Conservation (phyloP, 495 filamentous ascomycete species). For the Antarctomyces pellizariae region DNA sequence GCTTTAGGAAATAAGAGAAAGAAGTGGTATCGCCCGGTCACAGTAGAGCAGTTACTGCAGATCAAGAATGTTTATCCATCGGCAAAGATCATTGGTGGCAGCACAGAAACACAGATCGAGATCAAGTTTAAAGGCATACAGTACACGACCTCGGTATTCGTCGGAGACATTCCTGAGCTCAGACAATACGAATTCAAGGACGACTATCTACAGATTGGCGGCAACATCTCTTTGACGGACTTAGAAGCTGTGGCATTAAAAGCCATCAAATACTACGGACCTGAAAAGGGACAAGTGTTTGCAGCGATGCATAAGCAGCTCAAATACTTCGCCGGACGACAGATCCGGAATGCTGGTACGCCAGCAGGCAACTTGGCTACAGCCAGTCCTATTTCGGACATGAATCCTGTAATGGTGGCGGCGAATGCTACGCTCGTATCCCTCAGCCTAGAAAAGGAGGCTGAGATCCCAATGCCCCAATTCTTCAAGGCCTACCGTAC, state of each 20-base stretch:
- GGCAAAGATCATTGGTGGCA: constrained; percentile 87
- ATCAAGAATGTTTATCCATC: constrained; percentile 71
- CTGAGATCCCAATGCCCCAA: constrained; percentile 66
- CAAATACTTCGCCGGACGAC: constrained; percentile 81
- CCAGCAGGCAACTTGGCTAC: constrained; percentile 90
- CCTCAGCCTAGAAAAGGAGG: constrained; percentile 43
- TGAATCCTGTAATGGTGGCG: constrained; percentile 88
- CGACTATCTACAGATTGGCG: constrained; percentile 67
- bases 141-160: constrained; percentile 72
- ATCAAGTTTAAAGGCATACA: constrained; percentile 93
- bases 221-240: constrained; percentile 77
- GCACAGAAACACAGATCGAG: constrained; percentile 93
- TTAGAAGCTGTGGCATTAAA: constrained; percentile 48
- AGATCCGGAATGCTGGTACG: constrained; percentile 92
- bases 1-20: constrained; percentile 89
- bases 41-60: constrained; percentile 64
- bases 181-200: constrained; percentile 56
- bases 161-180: constrained; percentile 82
- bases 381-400: constrained; percentile 84
- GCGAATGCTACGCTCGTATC: constrained; percentile 61
- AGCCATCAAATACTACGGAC: constrained; percentile 62
- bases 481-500: constrained; percentile 86
- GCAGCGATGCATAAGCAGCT: constrained; percentile 54
- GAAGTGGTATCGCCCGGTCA: constrained; percentile 80
- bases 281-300: constrained; percentile 45